A percentile compares a stretch with the other conserved stretches of the same genome.
Conservation (phyloP, 2,329 filamentous ascomycete genomes). For the Penicillium sp. region DNA sequence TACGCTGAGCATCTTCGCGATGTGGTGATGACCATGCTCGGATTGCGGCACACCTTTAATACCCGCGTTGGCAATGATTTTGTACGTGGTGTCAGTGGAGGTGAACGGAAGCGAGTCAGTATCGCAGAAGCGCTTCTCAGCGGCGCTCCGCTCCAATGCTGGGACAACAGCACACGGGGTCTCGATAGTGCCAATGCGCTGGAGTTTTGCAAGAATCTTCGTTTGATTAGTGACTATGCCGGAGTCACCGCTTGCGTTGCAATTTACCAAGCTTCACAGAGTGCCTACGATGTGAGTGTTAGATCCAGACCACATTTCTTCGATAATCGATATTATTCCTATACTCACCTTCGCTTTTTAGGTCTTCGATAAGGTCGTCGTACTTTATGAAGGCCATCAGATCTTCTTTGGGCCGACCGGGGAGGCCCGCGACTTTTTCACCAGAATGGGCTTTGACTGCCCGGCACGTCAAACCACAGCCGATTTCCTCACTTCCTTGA, state of each 20-base stretch:
- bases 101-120: constrained; percentile 64
- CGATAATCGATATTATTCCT: too few species aligned
- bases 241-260: too few species aligned
- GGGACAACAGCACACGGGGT: too few species aligned
- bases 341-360: too few species aligned
- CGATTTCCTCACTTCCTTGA: background rate
- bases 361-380: too few species aligned
- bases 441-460: background rate
- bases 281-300: too few species aligned
- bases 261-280: too few species aligned
- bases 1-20: constrained; percentile 51
- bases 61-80: constrained; percentile 58
- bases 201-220: too few species aligned
- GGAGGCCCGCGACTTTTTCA: background rate
- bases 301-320: too few species aligned
- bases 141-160: too few species aligned
- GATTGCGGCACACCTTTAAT: constrained; percentile 55
- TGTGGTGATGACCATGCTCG: constrained; percentile 51
- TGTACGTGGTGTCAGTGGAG: constrained; percentile 65
- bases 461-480: constrained; percentile 49
- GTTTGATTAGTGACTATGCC: too few species aligned
- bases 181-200: too few species aligned
- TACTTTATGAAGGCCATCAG: constrained; percentile 32
- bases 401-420: background rate
- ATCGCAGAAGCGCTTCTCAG: constrained; percentile 54